Conservation (phyloP, 345 rosid genomes). For the Barbarea vulgaris region DNA sequence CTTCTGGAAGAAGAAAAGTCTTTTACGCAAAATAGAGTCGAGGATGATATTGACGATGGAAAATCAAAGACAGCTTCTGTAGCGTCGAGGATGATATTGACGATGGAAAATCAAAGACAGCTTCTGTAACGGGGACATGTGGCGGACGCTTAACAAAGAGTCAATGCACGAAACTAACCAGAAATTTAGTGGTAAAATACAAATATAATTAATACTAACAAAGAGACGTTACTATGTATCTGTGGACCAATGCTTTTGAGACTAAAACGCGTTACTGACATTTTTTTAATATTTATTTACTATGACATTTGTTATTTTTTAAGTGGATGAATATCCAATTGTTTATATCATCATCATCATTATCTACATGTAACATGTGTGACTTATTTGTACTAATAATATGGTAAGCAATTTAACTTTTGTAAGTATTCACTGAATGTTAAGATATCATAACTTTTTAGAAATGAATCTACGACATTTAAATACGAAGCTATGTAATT, state of each 20-base stretch:
- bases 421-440: background rate
- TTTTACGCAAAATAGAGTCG: slow-evolving; percentile 14
- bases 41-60: slow-evolving; percentile 9
- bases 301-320: background rate
- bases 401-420: background rate
- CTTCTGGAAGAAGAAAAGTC: slow-evolving; percentile 22
- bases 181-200: background rate
- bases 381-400: background rate
- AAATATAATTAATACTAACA: background rate
- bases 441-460: background rate
- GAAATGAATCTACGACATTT: background rate
- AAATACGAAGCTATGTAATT: too few relatives aligned
- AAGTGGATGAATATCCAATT: background rate
- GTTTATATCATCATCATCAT: background rate
- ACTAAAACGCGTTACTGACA: background rate
- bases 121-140: slow-evolving; percentile 12
- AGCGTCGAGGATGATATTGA: slow-evolving; percentile 1
- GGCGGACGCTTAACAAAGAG: background rate
- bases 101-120: background rate
- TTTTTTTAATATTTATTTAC: background rate
- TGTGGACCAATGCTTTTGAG: background rate
- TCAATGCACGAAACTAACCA: slow-evolving; percentile 1
- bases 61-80: background rate
- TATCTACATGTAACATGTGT: background rate
- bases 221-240: background rate